phyloP scores from a whole-genome alignment of 148 eudicot genomes.

The Arbutus unedo region DNA sequence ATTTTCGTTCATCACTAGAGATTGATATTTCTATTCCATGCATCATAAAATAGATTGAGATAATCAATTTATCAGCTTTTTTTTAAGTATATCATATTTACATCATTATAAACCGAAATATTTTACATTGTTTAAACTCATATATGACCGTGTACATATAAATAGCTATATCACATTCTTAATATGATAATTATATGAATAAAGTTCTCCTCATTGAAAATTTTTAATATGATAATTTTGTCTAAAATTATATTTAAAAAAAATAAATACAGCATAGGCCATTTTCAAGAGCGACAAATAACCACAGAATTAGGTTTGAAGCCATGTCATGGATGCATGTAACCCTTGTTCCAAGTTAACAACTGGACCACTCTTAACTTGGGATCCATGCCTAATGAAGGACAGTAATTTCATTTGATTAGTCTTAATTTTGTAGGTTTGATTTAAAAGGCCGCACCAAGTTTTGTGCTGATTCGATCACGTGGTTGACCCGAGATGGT shows the following conservation, averaged over 20 bases:
- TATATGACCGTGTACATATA: background rate
- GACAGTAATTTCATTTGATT: background rate
- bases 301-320: background rate
- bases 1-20: no score
- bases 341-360: slow-evolving; percentile 4
- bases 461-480: slow-evolving; percentile 3
- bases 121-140: background rate
- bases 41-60: background rate
- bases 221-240: no score
- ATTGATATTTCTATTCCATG: background rate
- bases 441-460: background rate
- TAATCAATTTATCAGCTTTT: background rate
- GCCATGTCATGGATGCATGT: background rate
- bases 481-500: slow-evolving; percentile 21
- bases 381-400: background rate
- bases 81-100: background rate
- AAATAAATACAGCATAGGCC: background rate
- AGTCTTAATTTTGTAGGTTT: background rate
- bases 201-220: no score
- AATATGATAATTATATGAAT: no score
- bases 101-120: background rate
- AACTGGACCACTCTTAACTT: background rate
- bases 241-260: background rate
- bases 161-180: no score
- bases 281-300: background rate